Base-by-base conservation (phyloP, 345 rosid species). In the Physaria fendleri region DNA sequence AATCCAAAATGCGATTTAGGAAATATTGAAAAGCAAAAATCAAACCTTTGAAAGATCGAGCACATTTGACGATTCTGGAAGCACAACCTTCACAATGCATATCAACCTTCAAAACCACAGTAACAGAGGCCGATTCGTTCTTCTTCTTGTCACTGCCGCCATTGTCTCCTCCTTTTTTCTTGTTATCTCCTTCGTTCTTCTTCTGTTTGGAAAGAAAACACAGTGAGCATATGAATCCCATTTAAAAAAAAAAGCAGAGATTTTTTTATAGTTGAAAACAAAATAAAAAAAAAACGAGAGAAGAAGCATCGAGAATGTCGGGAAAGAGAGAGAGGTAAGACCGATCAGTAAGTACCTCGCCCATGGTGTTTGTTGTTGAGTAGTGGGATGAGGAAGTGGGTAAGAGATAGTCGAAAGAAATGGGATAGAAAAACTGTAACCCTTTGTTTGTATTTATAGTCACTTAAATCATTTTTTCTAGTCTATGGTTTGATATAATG, bases 1-100 rank as follows among this genome's bases (percentile, higher is more conserved):
- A 56, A 37, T 12, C 16, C n/a, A 14, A 53, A 46, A 33, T 28
- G 48, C 4, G 15, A 37, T 29, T 2, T 5, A 8, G 11, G 33
- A 17, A 21, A 8, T 0, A 3, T 3, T 0, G 1, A 1, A 30
- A 3, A 0, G 39, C n/a, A 4, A 11, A 39, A 18, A 40, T 3
- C 4, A n/a, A 74, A 84, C 98, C 98, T 55, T 76, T 43, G 18
- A 89, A 46, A 52, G 47, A 0, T 37, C 79, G 90, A 60, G 74
- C 79, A 9, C 10, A 14, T 66, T 66, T 87, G 40, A 58, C 59
- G 72, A 87, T 66, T 35, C 71, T 74, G 22, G 78, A 52, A 20
- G 85, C 85, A 27, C 99, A 93, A 1, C 99, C 97, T 4, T 77
- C 95, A 45, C 99, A 93, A 47, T 87, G 87, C 84, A 84, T 85